Conservation (phyloP, 768 basidiomycete species). For the Trametes gibbosa region DNA sequence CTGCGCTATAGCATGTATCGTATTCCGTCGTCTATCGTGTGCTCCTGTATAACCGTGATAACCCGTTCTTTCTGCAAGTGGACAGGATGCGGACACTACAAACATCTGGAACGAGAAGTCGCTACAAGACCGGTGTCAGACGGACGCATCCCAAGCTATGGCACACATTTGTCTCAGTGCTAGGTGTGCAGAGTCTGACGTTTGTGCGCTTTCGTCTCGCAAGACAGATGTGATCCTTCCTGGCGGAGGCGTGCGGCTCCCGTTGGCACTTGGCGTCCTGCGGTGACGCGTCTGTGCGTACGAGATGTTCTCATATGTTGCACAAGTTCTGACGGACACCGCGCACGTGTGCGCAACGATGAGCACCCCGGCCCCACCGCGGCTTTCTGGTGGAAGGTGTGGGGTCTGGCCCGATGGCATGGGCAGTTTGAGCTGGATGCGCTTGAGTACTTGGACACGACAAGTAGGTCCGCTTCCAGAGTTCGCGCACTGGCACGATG, state of each 20-base stretch:
- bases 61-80: not conserved
- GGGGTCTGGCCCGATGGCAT: not conserved
- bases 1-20: conserved; percentile 1
- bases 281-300: conserved; percentile 6
- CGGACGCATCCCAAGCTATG: conserved; percentile 4
- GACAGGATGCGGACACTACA: not conserved
- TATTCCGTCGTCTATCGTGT: conserved; percentile 3
- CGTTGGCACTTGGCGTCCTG: not conserved
- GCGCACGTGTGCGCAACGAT: not conserved
- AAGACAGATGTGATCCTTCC: conserved; percentile 5
- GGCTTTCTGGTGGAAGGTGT: not conserved
- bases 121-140: not conserved
- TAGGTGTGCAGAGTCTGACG: conserved; percentile 3
- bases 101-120: not conserved
- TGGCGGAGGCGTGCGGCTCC: not conserved
- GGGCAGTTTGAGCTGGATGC: not conserved
- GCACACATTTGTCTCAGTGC: not conserved
- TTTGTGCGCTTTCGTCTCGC: not conserved
- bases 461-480: conserved; percentile 5
- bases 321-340: not conserved
- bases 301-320: not conserved
- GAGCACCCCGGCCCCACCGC: not conserved
- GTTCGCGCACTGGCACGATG: not conserved
- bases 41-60: conserved; percentile 1
- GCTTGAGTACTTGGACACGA: not conserved